A percentile compares a stretch with the other conserved stretches of the same genome.
Evolutionary conservation across 2,329 filamentous ascomycete species (phyloP).

Genomic region (Paramyrothecium roridum): DNA sequence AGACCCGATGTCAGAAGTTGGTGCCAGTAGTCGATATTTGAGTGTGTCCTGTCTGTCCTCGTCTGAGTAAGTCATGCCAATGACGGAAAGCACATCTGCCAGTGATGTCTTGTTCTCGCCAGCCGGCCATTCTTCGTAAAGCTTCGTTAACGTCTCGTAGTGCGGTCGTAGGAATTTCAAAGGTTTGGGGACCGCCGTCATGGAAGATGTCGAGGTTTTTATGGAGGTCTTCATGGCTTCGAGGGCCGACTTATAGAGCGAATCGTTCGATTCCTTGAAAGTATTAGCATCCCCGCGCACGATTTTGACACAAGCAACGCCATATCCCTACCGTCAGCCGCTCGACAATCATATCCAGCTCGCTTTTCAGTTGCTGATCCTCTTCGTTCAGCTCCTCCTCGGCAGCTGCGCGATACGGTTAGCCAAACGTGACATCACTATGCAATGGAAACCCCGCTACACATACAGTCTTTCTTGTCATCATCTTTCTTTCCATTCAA

Average conservation of each 20-base stretch:
- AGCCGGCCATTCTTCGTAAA: conserved; percentile 85
- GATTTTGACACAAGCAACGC: not conserved
- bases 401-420: conserved; percentile 26
- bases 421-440: conserved; percentile 13
- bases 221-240: conserved; percentile 98
- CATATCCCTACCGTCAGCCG: conserved; percentile 69
- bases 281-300: conserved; percentile 10
- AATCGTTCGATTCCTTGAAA: conserved; percentile 74
- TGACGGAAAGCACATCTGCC: conserved; percentile 93
- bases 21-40: conserved; percentile 88
- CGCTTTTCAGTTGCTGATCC: conserved; percentile 95
- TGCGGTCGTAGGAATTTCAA: conserved; percentile 97
- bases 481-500: conserved; percentile 75
- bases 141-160: conserved; percentile 82
- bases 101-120: conserved; percentile 84
- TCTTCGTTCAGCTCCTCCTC: conserved; percentile 94
- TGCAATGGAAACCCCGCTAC: conserved; percentile 5
- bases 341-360: conserved; percentile 97
- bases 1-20: conserved; percentile 87
- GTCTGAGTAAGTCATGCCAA: conserved; percentile 98
- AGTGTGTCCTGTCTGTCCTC: conserved; percentile 94
- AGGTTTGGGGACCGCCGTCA: conserved; percentile 98
- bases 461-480: conserved; percentile 52
- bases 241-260: conserved; percentile 86
- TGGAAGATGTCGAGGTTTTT: conserved; percentile 98